Evolutionary conservation across 148 eudicot genomes (phyloP).

Genomic region (Rhododendron ovatum): DNA sequence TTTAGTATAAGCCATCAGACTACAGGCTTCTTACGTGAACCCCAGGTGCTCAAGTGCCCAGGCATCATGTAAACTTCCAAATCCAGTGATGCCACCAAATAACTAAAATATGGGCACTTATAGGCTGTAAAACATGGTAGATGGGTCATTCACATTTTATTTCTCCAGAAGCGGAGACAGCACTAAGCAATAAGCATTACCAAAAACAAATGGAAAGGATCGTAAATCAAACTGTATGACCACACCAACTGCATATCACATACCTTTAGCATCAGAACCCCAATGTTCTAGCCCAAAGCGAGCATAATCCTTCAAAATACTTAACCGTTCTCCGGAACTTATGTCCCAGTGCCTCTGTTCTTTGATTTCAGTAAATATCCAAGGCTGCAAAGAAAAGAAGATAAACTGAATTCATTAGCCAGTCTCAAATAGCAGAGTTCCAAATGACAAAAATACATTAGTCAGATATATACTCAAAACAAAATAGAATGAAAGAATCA

Average conservation of each 20-base stretch:
- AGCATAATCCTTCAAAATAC: conserved; percentile 81
- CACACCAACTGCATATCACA: background rate
- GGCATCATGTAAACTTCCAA: background rate
- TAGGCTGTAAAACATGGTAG: background rate
- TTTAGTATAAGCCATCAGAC: background rate
- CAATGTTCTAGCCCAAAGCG: conserved; percentile 94
- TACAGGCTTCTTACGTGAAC: background rate
- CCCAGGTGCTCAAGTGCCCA: background rate
- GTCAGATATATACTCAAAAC: background rate
- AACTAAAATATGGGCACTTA: background rate
- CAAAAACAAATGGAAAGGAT: conserved; percentile 1
- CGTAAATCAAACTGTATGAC: background rate
- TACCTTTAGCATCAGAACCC: conserved; percentile 99
- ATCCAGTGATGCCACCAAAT: background rate
- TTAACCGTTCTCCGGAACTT: conserved; percentile 72
- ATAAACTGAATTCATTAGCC: background rate
- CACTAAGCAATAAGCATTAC: background rate
- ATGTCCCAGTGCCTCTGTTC: conserved; percentile 99
- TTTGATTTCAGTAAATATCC: conserved; percentile 97
- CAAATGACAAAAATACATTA: background rate
- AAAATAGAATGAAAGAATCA: background rate
- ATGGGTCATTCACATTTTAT: background rate
- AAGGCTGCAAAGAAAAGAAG: conserved; percentile 60
- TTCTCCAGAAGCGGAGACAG: background rate
- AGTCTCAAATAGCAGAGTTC: background rate